A percentile compares a stretch with the other conserved stretches of the same genome.
Conservation (phyloP, 2,329 filamentous ascomycete genomes). For the Alternaria sp. region DNA sequence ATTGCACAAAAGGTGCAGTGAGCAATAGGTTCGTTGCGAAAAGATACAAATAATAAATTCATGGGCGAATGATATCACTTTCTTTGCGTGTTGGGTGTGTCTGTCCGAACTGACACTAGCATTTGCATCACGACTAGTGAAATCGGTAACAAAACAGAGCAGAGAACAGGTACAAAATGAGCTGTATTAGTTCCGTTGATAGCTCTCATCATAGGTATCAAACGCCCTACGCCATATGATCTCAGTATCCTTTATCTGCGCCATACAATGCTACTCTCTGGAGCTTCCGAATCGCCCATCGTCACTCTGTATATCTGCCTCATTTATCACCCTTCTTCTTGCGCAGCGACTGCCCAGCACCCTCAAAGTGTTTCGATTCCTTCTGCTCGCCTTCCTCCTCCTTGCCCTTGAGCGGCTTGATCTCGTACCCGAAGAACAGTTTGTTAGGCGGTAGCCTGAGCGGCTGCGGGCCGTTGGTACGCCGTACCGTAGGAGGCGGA, state of each 20-base stretch:
- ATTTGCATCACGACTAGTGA: neutral
- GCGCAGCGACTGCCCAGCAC: constrained; percentile 81
- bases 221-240: constrained; percentile 33
- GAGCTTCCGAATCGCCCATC: neutral
- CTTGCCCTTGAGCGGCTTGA: constrained; percentile 85
- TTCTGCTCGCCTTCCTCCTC: constrained; percentile 70
- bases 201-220: constrained; percentile 16
- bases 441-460: constrained; percentile 86
- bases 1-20: neutral
- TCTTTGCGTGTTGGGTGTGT: no score
- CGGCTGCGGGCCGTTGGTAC: constrained; percentile 83
- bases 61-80: neutral
- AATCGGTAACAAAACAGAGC: neutral
- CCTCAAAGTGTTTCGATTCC: constrained; percentile 74
- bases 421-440: constrained; percentile 94
- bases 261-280: constrained; percentile 33
- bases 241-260: constrained; percentile 26
- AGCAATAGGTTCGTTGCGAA: neutral
- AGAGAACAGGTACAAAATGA: neutral
- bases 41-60: neutral
- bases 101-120: neutral
- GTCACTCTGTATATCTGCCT: neutral
- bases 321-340: constrained; percentile 72
- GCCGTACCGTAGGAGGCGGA: constrained; percentile 53
- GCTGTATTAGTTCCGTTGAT: neutral